phyloP scores from a whole-genome alignment of 202 grass and related monocot genomes.

The Panicum hallii region DNA sequence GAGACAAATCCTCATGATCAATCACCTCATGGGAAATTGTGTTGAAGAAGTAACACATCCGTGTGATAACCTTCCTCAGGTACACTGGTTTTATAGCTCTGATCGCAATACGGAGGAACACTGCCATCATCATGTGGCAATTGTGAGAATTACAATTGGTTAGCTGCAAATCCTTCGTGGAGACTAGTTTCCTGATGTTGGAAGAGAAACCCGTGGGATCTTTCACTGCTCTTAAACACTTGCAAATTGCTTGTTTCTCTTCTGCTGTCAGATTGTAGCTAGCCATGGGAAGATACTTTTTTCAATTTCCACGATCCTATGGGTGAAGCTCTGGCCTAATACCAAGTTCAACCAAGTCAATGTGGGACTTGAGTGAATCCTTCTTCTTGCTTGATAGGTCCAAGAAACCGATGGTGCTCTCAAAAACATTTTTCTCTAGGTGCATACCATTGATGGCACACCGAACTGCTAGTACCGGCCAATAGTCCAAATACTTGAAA shows the following conservation, averaged over 20 bases:
- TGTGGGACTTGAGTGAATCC: too few relatives aligned
- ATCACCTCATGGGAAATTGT: neutral
- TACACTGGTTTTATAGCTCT: neutral
- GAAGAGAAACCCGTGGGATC: neutral
- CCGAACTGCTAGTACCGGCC: too few relatives aligned
- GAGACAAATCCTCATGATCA: neutral
- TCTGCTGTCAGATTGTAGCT: neutral
- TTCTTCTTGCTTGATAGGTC: too few relatives aligned
- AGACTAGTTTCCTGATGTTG: neutral
- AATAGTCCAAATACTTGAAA: too few relatives aligned
- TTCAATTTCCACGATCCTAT: too few relatives aligned
- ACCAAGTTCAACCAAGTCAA: too few relatives aligned
- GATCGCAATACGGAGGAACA: neutral
- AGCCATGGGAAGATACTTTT: neutral
- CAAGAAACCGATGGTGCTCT: too few relatives aligned
- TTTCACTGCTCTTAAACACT: neutral
- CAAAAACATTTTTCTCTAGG: too few relatives aligned
- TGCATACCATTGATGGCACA: too few relatives aligned
- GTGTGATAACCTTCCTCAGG: neutral
- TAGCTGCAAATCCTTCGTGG: neutral
- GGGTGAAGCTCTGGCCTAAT: too few relatives aligned
- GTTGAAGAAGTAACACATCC: neutral
- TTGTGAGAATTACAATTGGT: neutral
- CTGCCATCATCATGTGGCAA: too few relatives aligned
- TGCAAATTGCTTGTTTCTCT: neutral